Evolutionary conservation across 2,329 filamentous ascomycete genomes (phyloP).

Genomic region (Dactylellina cionopaga): DNA sequence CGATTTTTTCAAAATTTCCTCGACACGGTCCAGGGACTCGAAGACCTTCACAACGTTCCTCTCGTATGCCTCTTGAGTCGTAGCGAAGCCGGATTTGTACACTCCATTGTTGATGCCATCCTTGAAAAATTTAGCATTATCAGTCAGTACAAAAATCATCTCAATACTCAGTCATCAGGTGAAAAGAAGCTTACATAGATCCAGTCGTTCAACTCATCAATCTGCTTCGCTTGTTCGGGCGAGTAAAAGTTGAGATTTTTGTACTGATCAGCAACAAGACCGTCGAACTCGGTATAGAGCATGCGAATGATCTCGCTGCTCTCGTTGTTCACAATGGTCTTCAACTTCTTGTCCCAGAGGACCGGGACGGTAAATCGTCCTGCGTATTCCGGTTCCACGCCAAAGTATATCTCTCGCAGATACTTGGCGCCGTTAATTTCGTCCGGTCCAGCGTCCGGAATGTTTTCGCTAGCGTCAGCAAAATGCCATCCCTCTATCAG

Average conservation of each 20-base stretch:
- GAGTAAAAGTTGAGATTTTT: constrained; percentile 75
- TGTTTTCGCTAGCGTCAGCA: constrained; percentile 70
- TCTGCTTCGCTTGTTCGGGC: constrained; percentile 69
- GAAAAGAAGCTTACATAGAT: constrained; percentile 67
- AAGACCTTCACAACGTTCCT: constrained; percentile 78
- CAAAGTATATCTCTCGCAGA: constrained; percentile 82
- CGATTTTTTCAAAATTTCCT: constrained; percentile 71
- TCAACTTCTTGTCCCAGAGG: constrained; percentile 79
- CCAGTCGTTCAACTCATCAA: constrained; percentile 83
- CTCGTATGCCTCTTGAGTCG: constrained; percentile 83
- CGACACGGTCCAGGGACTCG: constrained; percentile 77
- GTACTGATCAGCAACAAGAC: constrained; percentile 70
- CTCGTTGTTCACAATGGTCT: constrained; percentile 88
- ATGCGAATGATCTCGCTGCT: constrained; percentile 92
- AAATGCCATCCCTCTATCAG: constrained; percentile 77
- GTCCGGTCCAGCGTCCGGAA: constrained; percentile 68
- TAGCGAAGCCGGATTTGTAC: constrained; percentile 77
- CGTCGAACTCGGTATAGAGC: constrained; percentile 84
- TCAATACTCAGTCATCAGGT: too few relatives aligned
- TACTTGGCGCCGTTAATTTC: constrained; percentile 77
- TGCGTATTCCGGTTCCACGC: constrained; percentile 74
- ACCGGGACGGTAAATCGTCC: constrained; percentile 89
- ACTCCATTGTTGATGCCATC: constrained; percentile 76
- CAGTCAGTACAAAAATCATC: background rate
- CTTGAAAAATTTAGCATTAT: constrained; percentile 23